Percentiles rank a stretch among this genome's conserved stretches.
These are phyloP conservation scores for Penicillium olsonii DNA, from an alignment of 2,329 filamentous ascomycete species.

Conservation along the genomic window DNA sequence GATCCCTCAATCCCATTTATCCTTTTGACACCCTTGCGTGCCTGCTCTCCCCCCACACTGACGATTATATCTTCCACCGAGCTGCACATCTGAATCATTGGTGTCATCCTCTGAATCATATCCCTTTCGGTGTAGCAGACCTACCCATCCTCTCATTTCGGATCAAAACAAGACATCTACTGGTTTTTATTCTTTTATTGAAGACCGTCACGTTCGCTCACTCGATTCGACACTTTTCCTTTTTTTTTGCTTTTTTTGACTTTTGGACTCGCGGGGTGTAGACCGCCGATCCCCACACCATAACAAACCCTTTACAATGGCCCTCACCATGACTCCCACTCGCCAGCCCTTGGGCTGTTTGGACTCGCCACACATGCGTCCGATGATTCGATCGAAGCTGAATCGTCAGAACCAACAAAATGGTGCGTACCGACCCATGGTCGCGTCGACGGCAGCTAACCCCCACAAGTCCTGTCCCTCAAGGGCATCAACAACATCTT, in stretches of 20 bases:
- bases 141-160: constrained; percentile 10
- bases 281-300: constrained; percentile 32
- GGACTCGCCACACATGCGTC: constrained; percentile 34
- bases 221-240: neutral
- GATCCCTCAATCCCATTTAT: neutral
- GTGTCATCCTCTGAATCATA: neutral
- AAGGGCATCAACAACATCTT: constrained; percentile 20
- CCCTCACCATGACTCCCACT: constrained; percentile 37
- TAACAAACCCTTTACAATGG: constrained; percentile 33
- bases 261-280: constrained; percentile 7
- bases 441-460: constrained; percentile 8
- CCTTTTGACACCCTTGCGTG: constrained; percentile 8
- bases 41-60: constrained; percentile 4
- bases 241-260: constrained; percentile 4
- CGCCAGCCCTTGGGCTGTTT: constrained; percentile 40
- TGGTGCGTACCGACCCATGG: constrained; percentile 23
- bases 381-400: constrained; percentile 33
- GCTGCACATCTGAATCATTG: neutral
- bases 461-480: constrained; percentile 1
- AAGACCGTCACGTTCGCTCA: neutral
- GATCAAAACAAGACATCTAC: neutral
- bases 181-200: constrained; percentile 1
- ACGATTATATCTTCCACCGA: constrained; percentile 9
- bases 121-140: constrained; percentile 1
- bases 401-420: constrained; percentile 37